A percentile compares a stretch with the other conserved stretches of the same genome.
phyloP scores from a whole-genome alignment of 208 protist species.

The Herpetomonas samuelpessoai region DNA sequence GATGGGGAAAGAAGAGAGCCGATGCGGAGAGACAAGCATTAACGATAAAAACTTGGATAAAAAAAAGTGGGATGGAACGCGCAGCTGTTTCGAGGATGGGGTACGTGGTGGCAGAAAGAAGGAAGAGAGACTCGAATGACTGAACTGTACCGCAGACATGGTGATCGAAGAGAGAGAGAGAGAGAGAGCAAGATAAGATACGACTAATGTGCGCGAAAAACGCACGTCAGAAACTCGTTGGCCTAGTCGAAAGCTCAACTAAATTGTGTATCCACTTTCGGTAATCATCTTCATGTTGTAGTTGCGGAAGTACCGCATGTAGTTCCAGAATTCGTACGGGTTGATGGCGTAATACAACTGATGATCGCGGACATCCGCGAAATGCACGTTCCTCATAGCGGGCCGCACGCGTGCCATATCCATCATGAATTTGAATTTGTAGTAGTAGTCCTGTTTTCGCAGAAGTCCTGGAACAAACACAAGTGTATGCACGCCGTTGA shows the following conservation, averaged over 20 bases:
- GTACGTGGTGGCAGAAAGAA: no score
- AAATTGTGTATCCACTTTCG: slow-evolving; percentile 47
- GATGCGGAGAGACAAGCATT: no score
- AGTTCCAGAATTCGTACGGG: slow-evolving; percentile 88
- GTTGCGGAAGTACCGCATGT: slow-evolving; percentile 84
- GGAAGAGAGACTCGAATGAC: no score
- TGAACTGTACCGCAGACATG: no score
- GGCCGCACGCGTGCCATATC: slow-evolving; percentile 76
- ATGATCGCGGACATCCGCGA: slow-evolving; percentile 85
- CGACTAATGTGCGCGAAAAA: no score
- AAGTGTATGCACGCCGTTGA: slow-evolving; percentile 78
- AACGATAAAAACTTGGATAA: no score
- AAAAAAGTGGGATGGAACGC: no score
- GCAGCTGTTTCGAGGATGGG: no score
- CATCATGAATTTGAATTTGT: slow-evolving; percentile 91
- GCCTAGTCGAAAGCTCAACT: slow-evolving; percentile 14
- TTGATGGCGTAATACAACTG: slow-evolving; percentile 90
- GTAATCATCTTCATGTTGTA: slow-evolving; percentile 85
- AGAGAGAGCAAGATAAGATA: no score
- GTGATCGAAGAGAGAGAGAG: no score
- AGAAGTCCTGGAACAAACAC: slow-evolving; percentile 82
- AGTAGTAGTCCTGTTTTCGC: slow-evolving; percentile 83
- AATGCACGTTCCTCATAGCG: slow-evolving; percentile 76
- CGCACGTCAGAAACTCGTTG: no score
- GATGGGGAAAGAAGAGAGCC: no score